Base-by-base conservation (phyloP, 202 grass and related monocot genomes). In the Schoenoplectus tabernaemontani region DNA sequence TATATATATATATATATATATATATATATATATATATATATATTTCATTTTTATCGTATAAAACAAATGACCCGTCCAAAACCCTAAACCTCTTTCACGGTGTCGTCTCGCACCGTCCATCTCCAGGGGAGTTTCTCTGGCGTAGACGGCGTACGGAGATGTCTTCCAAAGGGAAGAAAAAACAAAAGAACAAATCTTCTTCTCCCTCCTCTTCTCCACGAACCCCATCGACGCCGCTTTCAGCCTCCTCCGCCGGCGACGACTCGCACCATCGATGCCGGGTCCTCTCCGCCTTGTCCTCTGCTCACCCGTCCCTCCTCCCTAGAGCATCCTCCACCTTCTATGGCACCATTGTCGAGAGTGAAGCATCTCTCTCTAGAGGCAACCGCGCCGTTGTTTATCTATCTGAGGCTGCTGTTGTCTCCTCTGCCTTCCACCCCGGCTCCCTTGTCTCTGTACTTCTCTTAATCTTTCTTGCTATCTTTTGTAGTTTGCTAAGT, bases 381-480 rank as follows among this genome's bases (percentile, higher is more conserved):
- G 61, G 82, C 15, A 74, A 74, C 68, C 59, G 41, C 48, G 50
- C 74, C 15, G 64, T 72, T 78, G 84, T 91, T 41, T 97, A 87
- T 91, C 82, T 97, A 67, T 92, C 87, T 19, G 86, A 88, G 77
- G 30, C 57, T 64, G 86, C 89, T 84, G 83, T 93, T 87, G 84
- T 88, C 48, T 82, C 64, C 57, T 84, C 86, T 36, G 72, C 85
- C 61, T 70, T 91, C 79, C 79, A 84, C 56, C 91, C 87, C 19
- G 89, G 89, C 85, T 92, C 84, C 58, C 64, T 92, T n/a, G 87
- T 93, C 66, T 88, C 89, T 5, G 94, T 97, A 90, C 51, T 56
- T 87, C 24, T 12, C 17, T 77, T 34, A 16, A 17, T 47, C 60
- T 0, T 64, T 73, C 34, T 33, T 30, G 23, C 47, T 57, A 63